These are phyloP conservation scores for Pseudogymnoascus sp. DNA, from an alignment of 2,329 filamentous ascomycete genomes.

Conservation along the genomic window DNA sequence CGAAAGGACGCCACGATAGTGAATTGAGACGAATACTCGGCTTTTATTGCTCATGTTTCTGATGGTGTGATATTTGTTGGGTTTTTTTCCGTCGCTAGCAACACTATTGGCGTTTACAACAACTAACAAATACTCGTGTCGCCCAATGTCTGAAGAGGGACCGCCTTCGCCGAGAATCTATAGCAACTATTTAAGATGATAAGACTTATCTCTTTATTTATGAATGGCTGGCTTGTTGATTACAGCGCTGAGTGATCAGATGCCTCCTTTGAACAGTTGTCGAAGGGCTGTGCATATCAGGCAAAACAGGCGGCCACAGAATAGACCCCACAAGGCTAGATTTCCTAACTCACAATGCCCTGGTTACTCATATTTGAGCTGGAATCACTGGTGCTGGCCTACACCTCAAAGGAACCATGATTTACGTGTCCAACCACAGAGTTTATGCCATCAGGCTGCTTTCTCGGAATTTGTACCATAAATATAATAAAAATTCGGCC, in stretches of 20 bases:
- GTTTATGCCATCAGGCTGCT: not conserved
- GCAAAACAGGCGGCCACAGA: not conserved
- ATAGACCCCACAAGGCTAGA: not conserved
- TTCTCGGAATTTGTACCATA: not conserved
- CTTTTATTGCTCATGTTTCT: not conserved
- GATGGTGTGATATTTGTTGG: not conserved
- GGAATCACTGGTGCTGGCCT: not conserved
- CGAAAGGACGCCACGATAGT: not conserved
- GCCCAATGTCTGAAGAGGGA: no score
- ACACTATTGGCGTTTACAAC: not conserved
- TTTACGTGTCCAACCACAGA: not conserved
- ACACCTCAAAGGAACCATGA: not conserved
- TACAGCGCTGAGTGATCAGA: no score
- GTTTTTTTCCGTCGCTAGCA: not conserved
- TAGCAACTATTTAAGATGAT: no score
- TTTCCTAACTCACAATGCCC: not conserved
- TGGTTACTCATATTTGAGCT: not conserved
- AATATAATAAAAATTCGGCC: not conserved
- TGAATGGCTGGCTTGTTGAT: no score
- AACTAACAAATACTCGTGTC: not conserved
- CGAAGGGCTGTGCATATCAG: not conserved
- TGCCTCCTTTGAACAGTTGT: not conserved
- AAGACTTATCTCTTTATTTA: no score
- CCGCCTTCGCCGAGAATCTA: no score
- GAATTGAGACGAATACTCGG: not conserved